phyloP scores from a whole-genome alignment of 169 alveolate genomes.

The Cryptosporidium xiaoi region DNA sequence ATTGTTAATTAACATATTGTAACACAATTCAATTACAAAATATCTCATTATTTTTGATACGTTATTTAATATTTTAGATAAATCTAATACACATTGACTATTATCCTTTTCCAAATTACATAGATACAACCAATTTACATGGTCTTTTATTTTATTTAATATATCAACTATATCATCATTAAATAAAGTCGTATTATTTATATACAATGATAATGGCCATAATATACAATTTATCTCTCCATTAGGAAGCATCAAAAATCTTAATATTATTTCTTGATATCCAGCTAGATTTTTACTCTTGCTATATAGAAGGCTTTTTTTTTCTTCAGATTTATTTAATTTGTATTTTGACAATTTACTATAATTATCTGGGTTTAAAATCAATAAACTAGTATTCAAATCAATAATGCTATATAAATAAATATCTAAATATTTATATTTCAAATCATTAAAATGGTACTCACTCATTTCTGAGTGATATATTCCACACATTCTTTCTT shows the following conservation, averaged over 20 bases:
- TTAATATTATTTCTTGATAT: conserved; percentile 10
- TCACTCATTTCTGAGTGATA: conserved; percentile 30
- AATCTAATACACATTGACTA: conserved; percentile 2
- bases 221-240: conserved; percentile 56
- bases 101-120: conserved; percentile 56
- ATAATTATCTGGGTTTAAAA: background rate
- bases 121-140: conserved; percentile 34
- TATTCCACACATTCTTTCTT: conserved; percentile 42
- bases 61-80: conserved; percentile 44
- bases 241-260: conserved; percentile 70
- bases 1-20: too few species aligned
- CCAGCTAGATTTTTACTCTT: background rate
- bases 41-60: conserved; percentile 50
- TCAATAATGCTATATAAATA: conserved; percentile 30
- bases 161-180: background rate
- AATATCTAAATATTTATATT: conserved; percentile 40
- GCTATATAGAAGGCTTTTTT: background rate
- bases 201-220: conserved; percentile 53
- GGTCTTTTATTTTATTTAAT: conserved; percentile 11
- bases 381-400: background rate
- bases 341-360: background rate
- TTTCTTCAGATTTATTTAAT: background rate
- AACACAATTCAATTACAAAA: conserved; percentile 30
- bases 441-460: conserved; percentile 10
- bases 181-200: background rate